These are phyloP conservation scores for Austroboletus rostrupii DNA, from an alignment of 1,284 basidiomycete species.

Conservation along the genomic window DNA sequence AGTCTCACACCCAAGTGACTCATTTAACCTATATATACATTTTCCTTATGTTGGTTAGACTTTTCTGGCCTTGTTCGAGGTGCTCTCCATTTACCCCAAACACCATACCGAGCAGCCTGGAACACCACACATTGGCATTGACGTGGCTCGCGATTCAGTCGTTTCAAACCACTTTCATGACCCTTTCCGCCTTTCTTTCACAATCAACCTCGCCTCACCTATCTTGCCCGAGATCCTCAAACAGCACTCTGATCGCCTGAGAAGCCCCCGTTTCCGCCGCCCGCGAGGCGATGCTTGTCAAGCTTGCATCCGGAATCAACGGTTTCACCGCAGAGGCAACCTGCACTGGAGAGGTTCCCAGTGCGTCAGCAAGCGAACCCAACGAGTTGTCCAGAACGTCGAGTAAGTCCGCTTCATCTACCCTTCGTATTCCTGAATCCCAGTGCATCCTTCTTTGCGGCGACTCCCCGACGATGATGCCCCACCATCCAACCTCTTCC, in stretches of 20 bases:
- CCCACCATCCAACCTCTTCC: conserved; percentile 28
- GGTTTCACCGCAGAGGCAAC: conserved; percentile 58
- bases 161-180: too few relatives aligned
- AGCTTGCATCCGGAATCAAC: conserved; percentile 53
- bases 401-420: neutral
- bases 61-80: too few relatives aligned
- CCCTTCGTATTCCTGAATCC: neutral
- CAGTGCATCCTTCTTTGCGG: neutral
- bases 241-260: conserved; percentile 38
- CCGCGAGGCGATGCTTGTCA: conserved; percentile 44
- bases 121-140: too few relatives aligned
- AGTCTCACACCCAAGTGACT: too few relatives aligned
- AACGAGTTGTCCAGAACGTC: conserved; percentile 46
- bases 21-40: too few relatives aligned
- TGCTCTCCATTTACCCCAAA: too few relatives aligned
- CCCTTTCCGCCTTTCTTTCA: too few relatives aligned
- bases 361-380: conserved; percentile 51
- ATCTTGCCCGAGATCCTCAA: conserved; percentile 18
- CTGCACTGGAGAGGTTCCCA: conserved; percentile 58
- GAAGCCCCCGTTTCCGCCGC: conserved; percentile 39
- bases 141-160: too few relatives aligned
- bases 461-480: conserved; percentile 6
- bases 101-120: too few relatives aligned
- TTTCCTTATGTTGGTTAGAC: too few relatives aligned
- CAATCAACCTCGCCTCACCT: neutral